These are phyloP conservation scores for Skeletonema grethae DNA, from an alignment of 108 stramenopile species.

Conservation along the genomic window DNA sequence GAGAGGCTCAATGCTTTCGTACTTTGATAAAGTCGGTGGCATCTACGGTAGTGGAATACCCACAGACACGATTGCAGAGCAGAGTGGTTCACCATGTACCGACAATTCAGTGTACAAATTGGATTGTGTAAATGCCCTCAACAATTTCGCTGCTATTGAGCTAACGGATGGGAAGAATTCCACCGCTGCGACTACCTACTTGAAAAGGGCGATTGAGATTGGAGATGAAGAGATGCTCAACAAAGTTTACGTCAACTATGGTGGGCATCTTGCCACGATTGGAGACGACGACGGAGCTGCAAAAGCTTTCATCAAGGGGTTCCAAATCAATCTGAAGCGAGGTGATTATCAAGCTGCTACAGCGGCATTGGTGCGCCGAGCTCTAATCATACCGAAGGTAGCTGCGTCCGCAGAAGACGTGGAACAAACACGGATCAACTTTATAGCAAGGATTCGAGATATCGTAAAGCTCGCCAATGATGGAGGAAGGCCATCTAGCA, in stretches of 20 bases:
- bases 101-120: background rate
- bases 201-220: constrained; percentile 29
- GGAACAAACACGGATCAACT: constrained; percentile 10
- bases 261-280: constrained; percentile 20
- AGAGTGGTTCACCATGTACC: constrained; percentile 15
- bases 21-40: constrained; percentile 23
- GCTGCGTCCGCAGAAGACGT: constrained; percentile 9
- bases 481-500: constrained; percentile 16
- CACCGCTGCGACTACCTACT: constrained; percentile 2
- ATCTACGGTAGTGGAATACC: constrained; percentile 12
- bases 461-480: constrained; percentile 8
- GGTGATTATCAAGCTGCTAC: constrained; percentile 10
- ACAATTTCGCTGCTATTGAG: constrained; percentile 22
- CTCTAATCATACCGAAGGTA: constrained; percentile 27
- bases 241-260: constrained; percentile 28
- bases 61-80: constrained; percentile 1
- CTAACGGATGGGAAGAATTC: constrained; percentile 25
- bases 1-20: background rate
- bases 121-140: constrained; percentile 26
- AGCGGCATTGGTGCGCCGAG: constrained; percentile 13
- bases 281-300: constrained; percentile 28
- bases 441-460: constrained; percentile 19
- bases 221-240: constrained; percentile 27
- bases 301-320: constrained; percentile 19
- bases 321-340: constrained; percentile 17